Conservation (phyloP, 495 filamentous ascomycete species). For the Cairneyella variabilis region DNA sequence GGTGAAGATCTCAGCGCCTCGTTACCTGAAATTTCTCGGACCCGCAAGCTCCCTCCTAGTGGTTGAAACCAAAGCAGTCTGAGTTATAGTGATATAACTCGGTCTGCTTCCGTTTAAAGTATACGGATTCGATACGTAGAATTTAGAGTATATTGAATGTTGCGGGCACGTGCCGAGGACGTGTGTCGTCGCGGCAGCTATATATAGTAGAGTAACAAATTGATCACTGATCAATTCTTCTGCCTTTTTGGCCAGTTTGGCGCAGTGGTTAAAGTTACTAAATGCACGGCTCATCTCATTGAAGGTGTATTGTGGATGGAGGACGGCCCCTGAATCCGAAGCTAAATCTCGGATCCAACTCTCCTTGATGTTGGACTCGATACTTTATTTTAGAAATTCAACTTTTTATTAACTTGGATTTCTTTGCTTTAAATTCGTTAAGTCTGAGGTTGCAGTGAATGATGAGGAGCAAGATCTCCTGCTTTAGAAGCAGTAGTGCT, state of each 20-base stretch:
- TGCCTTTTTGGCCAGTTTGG: too few species aligned
- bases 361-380: neutral
- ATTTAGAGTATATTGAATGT: neutral
- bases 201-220: too few species aligned
- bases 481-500: neutral
- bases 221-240: neutral
- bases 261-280: too few species aligned
- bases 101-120: slow-evolving; percentile 5
- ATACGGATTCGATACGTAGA: neutral
- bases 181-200: too few species aligned
- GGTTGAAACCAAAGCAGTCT: slow-evolving; percentile 2
- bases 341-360: neutral
- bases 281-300: too few species aligned
- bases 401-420: neutral
- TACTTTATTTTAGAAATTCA: neutral
- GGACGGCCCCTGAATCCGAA: neutral
- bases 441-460: neutral
- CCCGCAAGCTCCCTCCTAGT: neutral
- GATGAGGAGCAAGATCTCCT: neutral
- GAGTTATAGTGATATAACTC: neutral
- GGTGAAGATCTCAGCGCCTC: neutral
- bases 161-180: too few species aligned
- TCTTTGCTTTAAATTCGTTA: neutral
- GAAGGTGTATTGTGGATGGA: too few species aligned
- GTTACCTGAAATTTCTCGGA: neutral